Percentiles rank a stretch among this genome's conserved stretches.
Conservation (phyloP, 1,284 basidiomycete species). For the Rhodofomes roseus region DNA sequence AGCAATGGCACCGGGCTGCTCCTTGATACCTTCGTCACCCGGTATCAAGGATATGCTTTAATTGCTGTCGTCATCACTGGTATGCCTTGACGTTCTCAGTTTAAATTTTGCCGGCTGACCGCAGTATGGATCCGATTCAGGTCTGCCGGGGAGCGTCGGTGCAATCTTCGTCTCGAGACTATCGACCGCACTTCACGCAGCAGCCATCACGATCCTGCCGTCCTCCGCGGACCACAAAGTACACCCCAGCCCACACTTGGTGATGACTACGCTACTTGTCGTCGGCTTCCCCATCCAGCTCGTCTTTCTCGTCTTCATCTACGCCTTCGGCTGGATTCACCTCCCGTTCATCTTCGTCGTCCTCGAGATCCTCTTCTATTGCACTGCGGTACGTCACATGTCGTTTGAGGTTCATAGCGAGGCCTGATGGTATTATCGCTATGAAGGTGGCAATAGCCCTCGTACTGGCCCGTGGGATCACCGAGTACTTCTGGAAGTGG, state of each 20-base stretch:
- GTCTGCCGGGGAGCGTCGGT: constrained; percentile 84
- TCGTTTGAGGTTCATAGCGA: neutral
- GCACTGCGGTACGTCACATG: constrained; percentile 58
- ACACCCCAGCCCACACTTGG: constrained; percentile 46
- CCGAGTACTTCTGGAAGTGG: constrained; percentile 78
- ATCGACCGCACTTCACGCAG: constrained; percentile 80
- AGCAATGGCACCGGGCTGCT: constrained; percentile 90
- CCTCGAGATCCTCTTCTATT: constrained; percentile 68
- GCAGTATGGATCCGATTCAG: constrained; percentile 30
- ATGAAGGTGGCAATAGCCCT: constrained; percentile 70
- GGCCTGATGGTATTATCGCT: neutral
- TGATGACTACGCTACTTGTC: constrained; percentile 64
- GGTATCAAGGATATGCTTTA: constrained; percentile 85
- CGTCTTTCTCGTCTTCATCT: constrained; percentile 66
- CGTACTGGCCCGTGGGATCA: constrained; percentile 63
- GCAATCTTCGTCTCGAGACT: constrained; percentile 90
- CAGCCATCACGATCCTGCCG: constrained; percentile 28
- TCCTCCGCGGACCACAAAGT: constrained; percentile 17
- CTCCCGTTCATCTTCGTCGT: constrained; percentile 64
- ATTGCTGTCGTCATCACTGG: constrained; percentile 89
- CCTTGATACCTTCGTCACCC: constrained; percentile 83
- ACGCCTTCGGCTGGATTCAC: constrained; percentile 71
- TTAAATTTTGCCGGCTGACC: neutral
- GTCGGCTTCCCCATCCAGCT: constrained; percentile 78
- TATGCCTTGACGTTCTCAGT: constrained; percentile 25